Percentiles rank a stretch among this genome's conserved stretches.
These are phyloP conservation scores for Begonia masoniana DNA, from an alignment of 306 rosid species.

Conservation along the genomic window DNA sequence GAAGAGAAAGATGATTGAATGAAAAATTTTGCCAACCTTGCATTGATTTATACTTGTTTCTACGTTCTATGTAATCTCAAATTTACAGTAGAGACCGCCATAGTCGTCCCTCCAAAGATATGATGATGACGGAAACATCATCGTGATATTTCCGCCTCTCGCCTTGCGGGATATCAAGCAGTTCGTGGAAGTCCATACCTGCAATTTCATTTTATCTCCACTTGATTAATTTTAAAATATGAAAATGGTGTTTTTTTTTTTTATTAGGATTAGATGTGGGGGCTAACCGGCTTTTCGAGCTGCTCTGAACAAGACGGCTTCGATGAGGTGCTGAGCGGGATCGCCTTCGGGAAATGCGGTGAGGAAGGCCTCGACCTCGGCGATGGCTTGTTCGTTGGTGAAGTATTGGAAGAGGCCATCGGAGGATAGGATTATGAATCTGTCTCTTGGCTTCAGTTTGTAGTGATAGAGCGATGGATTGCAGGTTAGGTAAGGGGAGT, in stretches of 20 bases:
- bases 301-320: conserved; percentile 51
- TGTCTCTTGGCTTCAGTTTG: conserved; percentile 43
- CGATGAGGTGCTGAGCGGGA: conserved; percentile 75
- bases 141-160: conserved; percentile 75
- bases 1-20: too few relatives aligned
- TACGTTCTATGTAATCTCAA: conserved; percentile 4
- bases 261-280: not conserved
- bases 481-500: conserved; percentile 54
- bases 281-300: conserved; percentile 61
- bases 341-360: conserved; percentile 62
- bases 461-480: conserved; percentile 54
- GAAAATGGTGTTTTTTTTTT: not conserved
- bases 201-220: conserved; percentile 7
- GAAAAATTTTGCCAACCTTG: conserved; percentile 4
- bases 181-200: conserved; percentile 63
- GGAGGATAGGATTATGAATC: conserved; percentile 63
- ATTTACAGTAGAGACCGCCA: conserved; percentile 58
- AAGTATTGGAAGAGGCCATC: conserved; percentile 85
- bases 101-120: conserved; percentile 61
- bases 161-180: conserved; percentile 78
- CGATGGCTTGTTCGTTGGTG: conserved; percentile 64
- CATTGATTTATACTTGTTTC: conserved; percentile 3
- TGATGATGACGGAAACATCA: conserved; percentile 53
- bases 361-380: conserved; percentile 55
- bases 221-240: not conserved